Evolutionary conservation across 345 rosid species (phyloP).

Genomic region (Passiflora organensis): DNA sequence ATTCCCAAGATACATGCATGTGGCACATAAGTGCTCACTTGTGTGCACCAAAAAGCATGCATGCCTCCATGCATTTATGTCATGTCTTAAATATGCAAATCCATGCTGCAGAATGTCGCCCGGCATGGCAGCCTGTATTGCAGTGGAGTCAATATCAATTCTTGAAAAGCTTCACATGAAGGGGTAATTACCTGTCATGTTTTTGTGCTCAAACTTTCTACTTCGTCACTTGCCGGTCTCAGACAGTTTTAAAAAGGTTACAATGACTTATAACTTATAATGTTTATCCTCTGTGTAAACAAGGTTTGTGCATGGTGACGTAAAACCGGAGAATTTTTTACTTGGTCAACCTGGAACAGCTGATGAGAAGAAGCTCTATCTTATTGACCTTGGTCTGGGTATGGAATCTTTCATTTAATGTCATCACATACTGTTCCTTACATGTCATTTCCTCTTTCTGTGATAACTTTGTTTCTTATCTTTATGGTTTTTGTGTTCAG

Average conservation of each 20-base stretch:
- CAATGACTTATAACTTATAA: not conserved
- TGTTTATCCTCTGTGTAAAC: not conserved
- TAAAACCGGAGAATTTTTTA: conserved; percentile 47
- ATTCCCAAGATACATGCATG: too few species aligned
- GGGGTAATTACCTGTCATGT: too few species aligned
- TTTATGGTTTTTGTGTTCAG: conserved; percentile 34
- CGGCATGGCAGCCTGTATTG: conserved; percentile 31
- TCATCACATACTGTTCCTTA: not conserved
- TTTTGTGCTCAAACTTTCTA: too few species aligned
- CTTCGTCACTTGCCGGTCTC: too few species aligned
- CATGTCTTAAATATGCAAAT: too few species aligned
- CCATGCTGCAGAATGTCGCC: conserved; percentile 14
- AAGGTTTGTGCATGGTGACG: conserved; percentile 45
- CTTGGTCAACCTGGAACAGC: conserved; percentile 37
- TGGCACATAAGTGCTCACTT: too few species aligned
- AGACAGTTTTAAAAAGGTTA: too few species aligned
- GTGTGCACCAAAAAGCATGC: too few species aligned
- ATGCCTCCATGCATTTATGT: too few species aligned
- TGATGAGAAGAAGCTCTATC: conserved; percentile 38
- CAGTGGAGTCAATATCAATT: conserved; percentile 26
- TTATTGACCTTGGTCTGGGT: conserved; percentile 36
- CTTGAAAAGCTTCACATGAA: conserved; percentile 22
- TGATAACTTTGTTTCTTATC: not conserved
- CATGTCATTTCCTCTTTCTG: not conserved
- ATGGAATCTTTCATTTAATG: not conserved